Evolutionary conservation across 23 red algal species (phyloP), one percentile per base, ranked within the genome.

Genomic region (Gracilaria gracilis): DNA sequence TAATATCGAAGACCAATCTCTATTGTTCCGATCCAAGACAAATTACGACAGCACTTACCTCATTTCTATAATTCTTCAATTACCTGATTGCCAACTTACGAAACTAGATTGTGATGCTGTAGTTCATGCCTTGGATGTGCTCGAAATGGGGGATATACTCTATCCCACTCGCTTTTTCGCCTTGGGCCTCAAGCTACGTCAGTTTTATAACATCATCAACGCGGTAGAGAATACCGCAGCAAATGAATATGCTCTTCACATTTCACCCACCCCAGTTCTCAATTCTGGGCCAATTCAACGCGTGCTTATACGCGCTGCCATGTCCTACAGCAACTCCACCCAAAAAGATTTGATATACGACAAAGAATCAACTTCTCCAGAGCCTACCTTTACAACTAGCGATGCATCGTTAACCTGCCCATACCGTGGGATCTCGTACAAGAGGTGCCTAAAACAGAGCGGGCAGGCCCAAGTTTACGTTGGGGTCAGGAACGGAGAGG

Each of bases 31-130:
- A 35, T 61, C 87, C 2, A 64, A 61, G 12, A 91, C 87, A 2
- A 74, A 27, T 34, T 69, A 19, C 31, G 74, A 44, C 20, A 29
- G 15, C 11, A 37, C 39, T 49, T 91, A 91, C 47, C 1, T 54
- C 32, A 59, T 91, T 19, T 80, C 31, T 31, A 36, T 91, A 19
- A 57, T 81, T 47, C 73, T 91, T 50, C 72, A 49, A 66, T 25
- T 67, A 3, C 14, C 57, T 3, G 57, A 61, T 33, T 24, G 34
- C 4, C 61, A 57, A 8, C 59, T 81, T 65, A 58, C 72, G 2
- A 91, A 91, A 47, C 65, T 91, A 14, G 73, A 81, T 71, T 81
- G 75, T 40, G 61, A 91, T 40, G 87, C 76, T 23, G 8, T 93
- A 17, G 58, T 57, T 55, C 36, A 73, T 57, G 27, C 80, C 14